Evolutionary conservation across 108 stramenopile species (phyloP), one percentile per base, ranked within the genome.

Genomic region (Hondaea fermentalgiana): DNA sequence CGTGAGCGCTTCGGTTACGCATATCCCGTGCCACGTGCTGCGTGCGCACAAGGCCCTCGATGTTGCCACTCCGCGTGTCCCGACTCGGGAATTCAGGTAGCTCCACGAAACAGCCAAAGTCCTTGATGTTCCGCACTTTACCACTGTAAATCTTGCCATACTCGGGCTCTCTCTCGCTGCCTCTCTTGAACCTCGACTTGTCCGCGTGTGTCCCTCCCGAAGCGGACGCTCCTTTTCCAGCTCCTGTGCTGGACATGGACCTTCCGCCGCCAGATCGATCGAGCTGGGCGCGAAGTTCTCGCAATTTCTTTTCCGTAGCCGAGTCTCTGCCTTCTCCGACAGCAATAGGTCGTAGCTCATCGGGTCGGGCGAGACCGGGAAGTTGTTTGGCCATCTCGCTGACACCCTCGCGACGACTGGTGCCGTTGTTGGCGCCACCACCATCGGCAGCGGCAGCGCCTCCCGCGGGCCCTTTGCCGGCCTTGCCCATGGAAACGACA

Each of bases 21-120:
- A 94, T 95, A 21, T 95, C 93, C 57, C 83, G 88, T 14, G 95
- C 90, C 23, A 99, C 87, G 72, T 97, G 96, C 5, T 94, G 90
- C 4, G 96, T 95, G 89, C 97, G 97, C 44, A 97, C 97, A 59
- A 98, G 92, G 59, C 98, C 98, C 83, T 97, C 95, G 23, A 59
- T 90, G 17, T 64, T 49, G 29, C 53, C 55, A 8, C 55, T 53
- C 19, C 71, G 29, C 44, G 47, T 87, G 19, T n/a, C 6, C 44
- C 28, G 49, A 10, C 6, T 19, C 3, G 59, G 43, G 28, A 92
- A 89, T 19, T 88, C 91, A 42, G 88, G 42, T 6, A 97, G 89
- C 71, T 95, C 95, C 8, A 99, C 97, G 64, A 96, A 94, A 58
- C 96, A 92, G 23, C 98, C 98, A 92, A 97, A 97, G 88, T 99